These are phyloP conservation scores for Candida dubliniensis DNA, from an alignment of 1,139 yeast species.

Conservation along the genomic window DNA sequence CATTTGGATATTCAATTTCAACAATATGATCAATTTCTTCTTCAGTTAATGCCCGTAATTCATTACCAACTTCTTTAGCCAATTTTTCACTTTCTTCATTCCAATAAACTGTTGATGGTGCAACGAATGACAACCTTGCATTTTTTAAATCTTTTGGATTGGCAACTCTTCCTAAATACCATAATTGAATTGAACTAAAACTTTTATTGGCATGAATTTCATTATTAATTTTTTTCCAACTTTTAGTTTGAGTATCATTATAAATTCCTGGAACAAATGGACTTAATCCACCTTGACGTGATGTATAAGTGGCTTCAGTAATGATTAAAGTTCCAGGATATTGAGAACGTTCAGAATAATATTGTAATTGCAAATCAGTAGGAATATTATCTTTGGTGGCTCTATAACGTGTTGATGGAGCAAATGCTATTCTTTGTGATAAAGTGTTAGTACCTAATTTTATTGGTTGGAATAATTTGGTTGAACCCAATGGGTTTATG, in stretches of 20 bases:
- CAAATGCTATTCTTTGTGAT: slow-evolving; percentile 46
- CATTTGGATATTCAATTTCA: slow-evolving; percentile 33
- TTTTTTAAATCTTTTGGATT: slow-evolving; percentile 41
- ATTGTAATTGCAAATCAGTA: slow-evolving; percentile 46
- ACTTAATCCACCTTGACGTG: slow-evolving; percentile 35
- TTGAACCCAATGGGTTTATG: slow-evolving; percentile 18
- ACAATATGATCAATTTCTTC: slow-evolving; percentile 45
- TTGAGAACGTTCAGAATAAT: slow-evolving; percentile 54
- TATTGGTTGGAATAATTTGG: slow-evolving; percentile 48
- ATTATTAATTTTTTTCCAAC: slow-evolving; percentile 52
- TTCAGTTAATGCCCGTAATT: slow-evolving; percentile 39
- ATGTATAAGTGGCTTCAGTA: slow-evolving; percentile 36
- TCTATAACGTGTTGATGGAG: slow-evolving; percentile 59
- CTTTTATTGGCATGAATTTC: slow-evolving; percentile 56
- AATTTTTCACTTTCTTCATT: slow-evolving; percentile 23
- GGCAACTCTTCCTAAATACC: slow-evolving; percentile 61
- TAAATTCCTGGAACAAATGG: slow-evolving; percentile 56
- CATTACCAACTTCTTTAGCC: slow-evolving; percentile 31
- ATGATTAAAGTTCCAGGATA: slow-evolving; percentile 56
- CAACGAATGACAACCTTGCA: slow-evolving; percentile 25
- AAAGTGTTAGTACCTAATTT: slow-evolving; percentile 41
- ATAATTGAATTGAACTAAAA: slow-evolving; percentile 53
- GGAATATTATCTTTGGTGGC: slow-evolving; percentile 43
- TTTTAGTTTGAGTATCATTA: slow-evolving; percentile 43
- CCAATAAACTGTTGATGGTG: slow-evolving; percentile 27